Evolutionary conservation across 306 rosid genomes (phyloP), one percentile per base, ranked within the genome.

Genomic region (Casuarina cunninghamiana): DNA sequence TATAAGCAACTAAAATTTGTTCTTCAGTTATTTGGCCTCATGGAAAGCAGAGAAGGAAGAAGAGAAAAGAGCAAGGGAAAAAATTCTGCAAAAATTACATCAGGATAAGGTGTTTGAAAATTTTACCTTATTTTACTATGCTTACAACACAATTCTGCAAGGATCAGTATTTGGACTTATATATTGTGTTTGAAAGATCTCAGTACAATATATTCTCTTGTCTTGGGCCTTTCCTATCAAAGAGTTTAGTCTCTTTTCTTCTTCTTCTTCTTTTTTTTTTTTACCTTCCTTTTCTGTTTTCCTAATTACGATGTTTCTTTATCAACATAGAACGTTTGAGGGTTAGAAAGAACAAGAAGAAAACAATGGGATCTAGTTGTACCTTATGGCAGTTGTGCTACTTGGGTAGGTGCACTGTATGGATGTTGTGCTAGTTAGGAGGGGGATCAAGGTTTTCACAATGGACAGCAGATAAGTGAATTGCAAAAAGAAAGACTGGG

Each of bases 51-150:
- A 90, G 88, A 90, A 85, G 77, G 85, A 88, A 78, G 98, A 92
- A 74, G 92, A 89, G 86, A 87, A 86, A 82, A 88, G 84, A 81
- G 97, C 97, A 69, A 87, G 92, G 76, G 87, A 82, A 45, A 87
- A 46, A 69, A 85, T 90, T 67, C 73, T 84, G 16, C 72, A 71
- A 83, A 90, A 88, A 84, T 85, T 94, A 58, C 88, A 90, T 71
- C 97, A 90, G 71, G 96, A 94, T 79, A 94, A 90, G 98, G 98
- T 94, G 83, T 57, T 78, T 60, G 66, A 71, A 67, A 75, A 68
- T 17, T 57, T 39, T 67, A 43, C 78, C 51, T 37, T 45, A 39
- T 78, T 53, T 74, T 21, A 62, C 45, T 53, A 35, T 26, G 44
- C 45, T 77, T 10, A 21, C 19, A 26, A 26, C 13, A 1, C 21